Base-by-base conservation (phyloP, 192 early-diverging fungal species). In the Umbelopsis isabellina region DNA sequence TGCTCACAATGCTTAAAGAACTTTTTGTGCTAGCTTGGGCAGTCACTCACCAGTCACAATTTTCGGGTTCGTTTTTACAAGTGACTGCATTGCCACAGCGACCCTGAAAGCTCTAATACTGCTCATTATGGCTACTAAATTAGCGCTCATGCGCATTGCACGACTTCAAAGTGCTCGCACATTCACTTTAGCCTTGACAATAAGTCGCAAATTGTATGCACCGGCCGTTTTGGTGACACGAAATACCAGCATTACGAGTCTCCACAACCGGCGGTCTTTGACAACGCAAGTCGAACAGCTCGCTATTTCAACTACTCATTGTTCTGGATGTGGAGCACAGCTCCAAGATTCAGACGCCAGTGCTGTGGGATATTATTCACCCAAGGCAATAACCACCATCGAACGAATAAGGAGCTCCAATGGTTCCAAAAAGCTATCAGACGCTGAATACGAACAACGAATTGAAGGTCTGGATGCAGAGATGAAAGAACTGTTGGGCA, bases 301-400 rank as follows among this genome's bases (percentile, higher is more conserved):
- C 15, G 22, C 27, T 25, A 12, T 46, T 2, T 27, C 45, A 3
- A 4, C 37, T 66, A 52, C 21, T 69, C 75, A 85, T 65, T 91
- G 90, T 69, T 85, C 90, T 35, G 88, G 89, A 0, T 91, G 90
- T 65, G 90, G 90, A 4, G 89, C 90, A 20, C 78, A 72, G n/a
- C 88, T 91, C 30, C 90, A 91, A 76, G 79, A 72, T 5, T 71
- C 72, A 3, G 71, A 82, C 27, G 21, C 67, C 0, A 49, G 44
- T 10, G 72, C 79, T 13, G 82, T 89, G 11, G 90, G 90, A 12
- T 91, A 81, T 55, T 41, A 46, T 89, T 18, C 79, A 82, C 30
- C 58, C 79, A 23, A 65, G 77, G 67, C 72, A 83, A 41, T 73
- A 49, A 13, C 46, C 33, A 47, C 68, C 22, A 53, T 58, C 0